Conservation (phyloP, 306 rosid genomes). For the Morella rubra region DNA sequence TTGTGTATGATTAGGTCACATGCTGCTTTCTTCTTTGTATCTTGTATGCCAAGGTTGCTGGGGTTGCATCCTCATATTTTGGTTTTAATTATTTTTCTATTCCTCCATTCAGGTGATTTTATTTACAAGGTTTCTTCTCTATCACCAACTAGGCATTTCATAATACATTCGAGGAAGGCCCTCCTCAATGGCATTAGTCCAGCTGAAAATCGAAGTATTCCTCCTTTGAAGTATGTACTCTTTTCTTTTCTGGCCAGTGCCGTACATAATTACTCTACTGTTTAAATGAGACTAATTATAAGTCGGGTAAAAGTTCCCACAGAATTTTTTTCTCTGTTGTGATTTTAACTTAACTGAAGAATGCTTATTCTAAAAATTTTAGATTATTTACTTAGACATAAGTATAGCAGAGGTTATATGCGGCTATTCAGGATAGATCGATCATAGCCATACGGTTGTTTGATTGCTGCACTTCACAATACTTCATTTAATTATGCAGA, state of each 20-base stretch:
- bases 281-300: slow-evolving; percentile 16
- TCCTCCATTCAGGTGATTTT: slow-evolving; percentile 76
- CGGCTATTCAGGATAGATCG: neutral
- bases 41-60: slow-evolving; percentile 12
- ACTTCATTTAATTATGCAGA: slow-evolving; percentile 45
- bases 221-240: slow-evolving; percentile 80
- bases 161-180: slow-evolving; percentile 93
- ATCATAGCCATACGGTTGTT: neutral
- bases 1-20: neutral
- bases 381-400: neutral
- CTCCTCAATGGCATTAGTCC: slow-evolving; percentile 93
- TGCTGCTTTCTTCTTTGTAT: slow-evolving; percentile 12
- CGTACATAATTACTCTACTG: neutral
- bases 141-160: slow-evolving; percentile 88
- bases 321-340: neutral
- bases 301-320: neutral
- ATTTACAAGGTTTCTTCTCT: slow-evolving; percentile 89
- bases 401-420: neutral
- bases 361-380: neutral
- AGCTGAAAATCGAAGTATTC: slow-evolving; percentile 93
- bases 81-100: neutral
- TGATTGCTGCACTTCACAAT: neutral
- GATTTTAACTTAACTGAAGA: neutral
- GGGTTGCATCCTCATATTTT: slow-evolving; percentile 30
- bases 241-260: too few relatives aligned